Conservation (phyloP, 208 protist genomes). For the Acanthamoeba royreba region DNA sequence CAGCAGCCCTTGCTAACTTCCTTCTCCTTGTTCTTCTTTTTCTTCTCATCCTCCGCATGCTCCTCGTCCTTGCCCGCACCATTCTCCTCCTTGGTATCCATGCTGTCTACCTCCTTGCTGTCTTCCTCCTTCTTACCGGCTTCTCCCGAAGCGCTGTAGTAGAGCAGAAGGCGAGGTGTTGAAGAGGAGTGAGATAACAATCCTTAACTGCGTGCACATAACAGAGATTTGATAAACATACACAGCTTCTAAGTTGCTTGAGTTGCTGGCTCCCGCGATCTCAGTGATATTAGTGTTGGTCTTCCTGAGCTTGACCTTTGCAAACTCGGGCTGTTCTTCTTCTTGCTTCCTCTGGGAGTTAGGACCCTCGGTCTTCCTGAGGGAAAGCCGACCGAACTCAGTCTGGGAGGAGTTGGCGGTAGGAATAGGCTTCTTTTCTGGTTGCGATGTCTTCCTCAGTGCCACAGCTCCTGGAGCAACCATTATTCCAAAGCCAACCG, state of each 20-base stretch:
- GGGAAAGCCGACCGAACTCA: neutral
- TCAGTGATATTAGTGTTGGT: neutral
- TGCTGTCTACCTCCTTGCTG: neutral
- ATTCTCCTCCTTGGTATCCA: neutral
- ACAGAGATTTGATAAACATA: no score
- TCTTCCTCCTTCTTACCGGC: neutral
- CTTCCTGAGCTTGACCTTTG: neutral
- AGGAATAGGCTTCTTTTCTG: neutral
- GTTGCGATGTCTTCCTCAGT: neutral
- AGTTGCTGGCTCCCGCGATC: neutral
- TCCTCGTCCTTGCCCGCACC: neutral
- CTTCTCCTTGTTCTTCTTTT: neutral
- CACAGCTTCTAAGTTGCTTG: no score
- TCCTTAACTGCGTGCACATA: no score
- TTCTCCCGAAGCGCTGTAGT: no score
- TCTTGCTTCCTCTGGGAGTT: neutral
- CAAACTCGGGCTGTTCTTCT: neutral
- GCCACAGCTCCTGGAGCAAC: neutral
- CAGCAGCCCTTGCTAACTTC: neutral
- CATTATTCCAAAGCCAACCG: neutral
- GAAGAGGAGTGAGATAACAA: no score
- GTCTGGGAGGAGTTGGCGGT: neutral
- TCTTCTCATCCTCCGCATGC: neutral
- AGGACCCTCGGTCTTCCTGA: neutral
- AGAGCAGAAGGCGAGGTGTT: no score